Evolutionary conservation across 2,329 filamentous ascomycete species (phyloP).

Genomic region (Emergomyces africanus): DNA sequence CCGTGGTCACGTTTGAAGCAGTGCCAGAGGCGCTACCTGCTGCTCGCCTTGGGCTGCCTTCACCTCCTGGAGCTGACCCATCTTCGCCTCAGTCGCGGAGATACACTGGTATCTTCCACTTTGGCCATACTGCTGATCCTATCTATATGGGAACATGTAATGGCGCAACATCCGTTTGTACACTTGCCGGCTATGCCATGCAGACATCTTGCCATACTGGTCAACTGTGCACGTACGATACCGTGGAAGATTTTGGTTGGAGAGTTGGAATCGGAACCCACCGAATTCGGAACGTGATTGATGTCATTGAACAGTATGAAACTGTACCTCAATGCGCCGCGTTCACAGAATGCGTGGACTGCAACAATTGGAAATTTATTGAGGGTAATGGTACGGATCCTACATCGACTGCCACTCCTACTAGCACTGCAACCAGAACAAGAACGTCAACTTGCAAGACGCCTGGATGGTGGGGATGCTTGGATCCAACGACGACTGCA

Average conservation of each 20-base stretch:
- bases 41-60: conserved; percentile 68
- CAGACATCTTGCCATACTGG: conserved; percentile 89
- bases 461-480: conserved; percentile 74
- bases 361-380: conserved; percentile 87
- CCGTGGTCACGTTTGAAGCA: conserved; percentile 85
- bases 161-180: conserved; percentile 75
- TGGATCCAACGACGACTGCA: conserved; percentile 36
- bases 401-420: conserved; percentile 49
- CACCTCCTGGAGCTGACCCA: conserved; percentile 65
- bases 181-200: conserved; percentile 84
- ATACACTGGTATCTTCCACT: conserved; percentile 72
- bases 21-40: conserved; percentile 84
- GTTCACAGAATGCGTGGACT: conserved; percentile 76
- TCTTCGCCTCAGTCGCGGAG: conserved; percentile 56
- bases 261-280: conserved; percentile 83
- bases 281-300: conserved; percentile 79
- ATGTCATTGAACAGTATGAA: conserved; percentile 77
- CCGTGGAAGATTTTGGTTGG: conserved; percentile 84
- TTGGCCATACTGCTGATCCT: conserved; percentile 91
- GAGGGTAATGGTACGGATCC: conserved; percentile 78
- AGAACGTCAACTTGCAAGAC: conserved; percentile 81
- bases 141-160: conserved; percentile 93
- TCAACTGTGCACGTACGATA: conserved; percentile 79
- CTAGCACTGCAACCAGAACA: conserved; percentile 45
- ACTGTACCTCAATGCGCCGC: conserved; percentile 61